Percentiles rank a stretch among this genome's conserved stretches.
Evolutionary conservation across 2,329 filamentous ascomycete species (phyloP).

Genomic region (Aspergillus bombycis): DNA sequence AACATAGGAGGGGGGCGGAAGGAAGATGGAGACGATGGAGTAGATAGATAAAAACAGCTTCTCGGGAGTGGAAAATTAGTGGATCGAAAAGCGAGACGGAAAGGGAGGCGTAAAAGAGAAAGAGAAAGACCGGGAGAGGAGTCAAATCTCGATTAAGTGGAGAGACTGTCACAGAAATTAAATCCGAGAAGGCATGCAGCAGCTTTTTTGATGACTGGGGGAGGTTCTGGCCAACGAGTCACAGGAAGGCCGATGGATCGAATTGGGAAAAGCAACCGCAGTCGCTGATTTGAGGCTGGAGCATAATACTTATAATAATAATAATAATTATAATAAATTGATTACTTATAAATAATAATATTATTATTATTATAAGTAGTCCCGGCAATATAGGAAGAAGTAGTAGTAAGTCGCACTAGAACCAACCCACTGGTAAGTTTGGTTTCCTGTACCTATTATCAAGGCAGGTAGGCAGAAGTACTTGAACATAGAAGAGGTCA

Average conservation of each 20-base stretch:
- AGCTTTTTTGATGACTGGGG: constrained; percentile 15
- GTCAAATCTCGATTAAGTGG: constrained; percentile 18
- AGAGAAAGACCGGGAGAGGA: constrained; percentile 12
- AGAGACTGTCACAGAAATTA: constrained; percentile 25
- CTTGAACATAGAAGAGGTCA: not conserved
- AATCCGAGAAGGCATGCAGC: constrained; percentile 22
- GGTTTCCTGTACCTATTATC: not conserved
- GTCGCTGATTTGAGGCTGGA: constrained; percentile 19
- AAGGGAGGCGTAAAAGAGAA: constrained; percentile 14
- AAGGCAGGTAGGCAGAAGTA: not conserved
- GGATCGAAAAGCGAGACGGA: constrained; percentile 10
- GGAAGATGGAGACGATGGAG: constrained; percentile 14
- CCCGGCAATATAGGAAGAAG: not conserved
- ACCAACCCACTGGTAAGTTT: not conserved
- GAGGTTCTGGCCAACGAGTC: constrained; percentile 18
- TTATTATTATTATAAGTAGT: not conserved
- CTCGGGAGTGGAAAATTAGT: constrained; percentile 14
- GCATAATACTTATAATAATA: constrained; percentile 11
- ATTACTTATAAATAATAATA: not conserved
- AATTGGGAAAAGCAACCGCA: constrained; percentile 17
- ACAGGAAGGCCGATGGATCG: constrained; percentile 21
- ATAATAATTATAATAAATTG: constrained; percentile 1
- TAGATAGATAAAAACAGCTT: constrained; percentile 4
- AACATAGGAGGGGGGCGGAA: not conserved
- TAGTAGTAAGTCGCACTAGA: not conserved